phyloP scores from a whole-genome alignment of 1,284 basidiomycete genomes.

The Phlebopus sp. region DNA sequence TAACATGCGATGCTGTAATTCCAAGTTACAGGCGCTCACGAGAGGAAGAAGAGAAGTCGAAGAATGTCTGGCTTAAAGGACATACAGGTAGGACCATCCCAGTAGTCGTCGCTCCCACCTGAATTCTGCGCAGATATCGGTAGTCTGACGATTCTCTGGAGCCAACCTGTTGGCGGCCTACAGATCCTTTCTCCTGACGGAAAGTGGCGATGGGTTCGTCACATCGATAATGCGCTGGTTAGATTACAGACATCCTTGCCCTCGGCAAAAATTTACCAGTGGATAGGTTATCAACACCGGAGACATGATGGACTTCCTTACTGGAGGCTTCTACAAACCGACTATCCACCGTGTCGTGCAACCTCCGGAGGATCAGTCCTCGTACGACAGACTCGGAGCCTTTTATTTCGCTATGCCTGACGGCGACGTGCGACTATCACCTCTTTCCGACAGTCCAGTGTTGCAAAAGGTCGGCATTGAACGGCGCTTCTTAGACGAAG shows the following conservation, averaged over 20 bases:
- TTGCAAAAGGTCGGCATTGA: conserved; percentile 29
- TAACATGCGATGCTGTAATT: background rate
- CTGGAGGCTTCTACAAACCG: conserved; percentile 46
- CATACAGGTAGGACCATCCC: conserved; percentile 45
- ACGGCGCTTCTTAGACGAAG: conserved; percentile 31
- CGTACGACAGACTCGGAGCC: conserved; percentile 38
- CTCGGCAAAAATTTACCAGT: background rate
- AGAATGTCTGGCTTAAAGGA: conserved; percentile 59
- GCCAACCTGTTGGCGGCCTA: conserved; percentile 54
- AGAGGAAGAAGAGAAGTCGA: conserved; percentile 53
- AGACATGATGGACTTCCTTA: conserved; percentile 54
- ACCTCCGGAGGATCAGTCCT: conserved; percentile 40
- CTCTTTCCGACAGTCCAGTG: conserved; percentile 28
- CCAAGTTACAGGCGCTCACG: conserved; percentile 38
- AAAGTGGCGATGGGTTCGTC: conserved; percentile 55
- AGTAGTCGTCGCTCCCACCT: background rate
- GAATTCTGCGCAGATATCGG: conserved; percentile 43
- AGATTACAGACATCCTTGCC: conserved; percentile 8
- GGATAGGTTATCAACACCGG: conserved; percentile 51
- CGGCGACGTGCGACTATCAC: conserved; percentile 30
- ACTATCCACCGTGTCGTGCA: conserved; percentile 45
- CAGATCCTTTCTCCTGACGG: conserved; percentile 51
- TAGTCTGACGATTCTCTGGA: conserved; percentile 53
- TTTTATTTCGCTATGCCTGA: conserved; percentile 40
- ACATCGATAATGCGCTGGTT: conserved; percentile 56